Evolutionary conservation across 176 grass and related monocot species (phyloP), one percentile per base, ranked within the genome.

Genomic region (Echinochloa phyllopogon): DNA sequence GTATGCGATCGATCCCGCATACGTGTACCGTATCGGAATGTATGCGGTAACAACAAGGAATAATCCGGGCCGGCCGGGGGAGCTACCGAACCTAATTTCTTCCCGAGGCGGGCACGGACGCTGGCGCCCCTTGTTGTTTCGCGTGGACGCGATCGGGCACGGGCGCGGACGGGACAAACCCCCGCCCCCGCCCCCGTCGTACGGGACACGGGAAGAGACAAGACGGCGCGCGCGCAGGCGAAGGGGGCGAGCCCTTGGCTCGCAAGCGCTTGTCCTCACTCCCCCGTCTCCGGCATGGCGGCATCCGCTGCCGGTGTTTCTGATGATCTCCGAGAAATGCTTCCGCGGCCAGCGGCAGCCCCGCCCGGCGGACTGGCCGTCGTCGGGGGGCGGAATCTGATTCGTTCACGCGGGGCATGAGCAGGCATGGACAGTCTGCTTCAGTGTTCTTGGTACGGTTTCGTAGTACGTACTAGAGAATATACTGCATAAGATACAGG

Each of bases 301-400:
- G 29, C 29, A 33, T 33, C 29, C 76, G 37, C 76, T 14, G 82
- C 82, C 55, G 51, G n/a, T 49, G 48, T 27, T 21, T 25, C 39
- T 21, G 18, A 23, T 74, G 18, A 13, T 74, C 67, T 65, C 75
- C 86, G 60, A 65, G 65, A 84, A 63, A 88, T 79, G 75, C 59
- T 24, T 16, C 40, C 36, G 6, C 75, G 15, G 79, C 21, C 29
- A 15, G 55, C 4, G 18, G 21, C n/a, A 14, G 20, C 20, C 3
- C 33, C 8, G 10, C n/a, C 33, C 8, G 10, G n/a, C 3, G 42
- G 60, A 25, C 65, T 18, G 56, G 9, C 72, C 21, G 10, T 53
- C 25, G 5, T 72, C 5, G 23, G 17, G 25, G n/a, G n/a, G n/a
- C 11, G 62, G 77, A 69, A 76, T 62, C 75, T 12, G 58, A 74